Percentiles rank a stretch among this genome's conserved stretches.
Conservation (phyloP, 768 basidiomycete genomes). For the button mushroom (Agaricus bisporus) region DNA sequence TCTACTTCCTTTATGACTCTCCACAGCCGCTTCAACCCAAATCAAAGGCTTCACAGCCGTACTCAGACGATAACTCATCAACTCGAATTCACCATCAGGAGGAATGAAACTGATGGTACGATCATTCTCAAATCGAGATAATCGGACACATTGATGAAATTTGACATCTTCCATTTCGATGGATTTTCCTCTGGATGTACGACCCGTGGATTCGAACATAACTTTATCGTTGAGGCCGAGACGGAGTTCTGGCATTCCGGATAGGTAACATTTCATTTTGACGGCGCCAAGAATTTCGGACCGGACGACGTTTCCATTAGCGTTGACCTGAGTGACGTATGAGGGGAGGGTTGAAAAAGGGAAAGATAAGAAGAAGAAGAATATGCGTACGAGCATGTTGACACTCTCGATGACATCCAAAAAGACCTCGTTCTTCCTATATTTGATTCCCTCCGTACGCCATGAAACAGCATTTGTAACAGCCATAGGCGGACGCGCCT, state of each 20-base stretch:
- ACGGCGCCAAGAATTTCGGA: constrained; percentile 97
- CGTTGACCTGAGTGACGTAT: constrained; percentile 65
- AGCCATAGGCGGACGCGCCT: constrained; percentile 89
- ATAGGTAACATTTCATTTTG: constrained; percentile 99
- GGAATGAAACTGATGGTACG: constrained; percentile 99
- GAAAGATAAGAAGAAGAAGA: neutral
- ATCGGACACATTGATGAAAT: constrained; percentile 98
- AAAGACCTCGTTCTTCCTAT: constrained; percentile 99
- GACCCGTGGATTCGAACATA: constrained; percentile 97
- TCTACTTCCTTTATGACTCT: constrained; percentile 88
- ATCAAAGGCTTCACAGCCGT: constrained; percentile 96
- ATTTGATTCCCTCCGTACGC: constrained; percentile 95
- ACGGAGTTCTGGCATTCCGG: constrained; percentile 98
- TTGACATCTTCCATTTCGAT: constrained; percentile 99
- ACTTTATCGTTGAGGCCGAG: constrained; percentile 98
- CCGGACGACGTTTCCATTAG: constrained; percentile 93
- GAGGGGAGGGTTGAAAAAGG: neutral
- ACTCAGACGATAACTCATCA: constrained; percentile 96
- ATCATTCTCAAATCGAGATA: constrained; percentile 97
- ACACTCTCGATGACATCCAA: constrained; percentile 97
- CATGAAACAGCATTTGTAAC: constrained; percentile 99
- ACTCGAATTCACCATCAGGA: constrained; percentile 97
- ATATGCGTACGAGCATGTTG: constrained; percentile 84
- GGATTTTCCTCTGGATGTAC: constrained; percentile 91
- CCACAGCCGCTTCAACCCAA: constrained; percentile 96